Conservation (phyloP, 345 rosid genomes). For the Acer saccharum region DNA sequence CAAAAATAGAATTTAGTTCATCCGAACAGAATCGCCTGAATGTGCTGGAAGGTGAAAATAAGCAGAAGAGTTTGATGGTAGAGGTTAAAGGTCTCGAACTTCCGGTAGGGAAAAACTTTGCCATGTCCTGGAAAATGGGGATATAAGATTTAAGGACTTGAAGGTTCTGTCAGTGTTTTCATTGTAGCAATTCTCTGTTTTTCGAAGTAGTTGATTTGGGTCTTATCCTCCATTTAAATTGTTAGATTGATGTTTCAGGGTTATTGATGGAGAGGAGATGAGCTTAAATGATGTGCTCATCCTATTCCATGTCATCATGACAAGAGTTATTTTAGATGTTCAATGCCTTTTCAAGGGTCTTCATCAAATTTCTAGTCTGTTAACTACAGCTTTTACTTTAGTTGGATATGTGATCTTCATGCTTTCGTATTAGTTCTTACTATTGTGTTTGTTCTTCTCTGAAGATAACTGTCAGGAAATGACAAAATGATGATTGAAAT, state of each 20-base stretch:
- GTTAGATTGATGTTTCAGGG: constrained; percentile 15
- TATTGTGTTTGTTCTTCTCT: too few species aligned
- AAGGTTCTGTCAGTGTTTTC: neutral
- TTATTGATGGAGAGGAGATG: constrained; percentile 38
- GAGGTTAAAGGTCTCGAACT: constrained; percentile 59
- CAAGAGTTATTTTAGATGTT: constrained; percentile 9
- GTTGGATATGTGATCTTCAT: neutral
- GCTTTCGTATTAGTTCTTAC: neutral
- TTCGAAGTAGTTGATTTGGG: neutral
- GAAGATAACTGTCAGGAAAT: neutral
- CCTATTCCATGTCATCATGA: constrained; percentile 31
- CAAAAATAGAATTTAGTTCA: constrained; percentile 37
- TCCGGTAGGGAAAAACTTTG: constrained; percentile 71
- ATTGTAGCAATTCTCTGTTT: neutral
- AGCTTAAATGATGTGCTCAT: constrained; percentile 34
- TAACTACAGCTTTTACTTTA: neutral
- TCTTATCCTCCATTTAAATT: constrained; percentile 7
- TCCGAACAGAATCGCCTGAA: constrained; percentile 45
- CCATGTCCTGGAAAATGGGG: constrained; percentile 70
- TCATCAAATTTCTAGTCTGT: neutral
- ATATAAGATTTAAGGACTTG: neutral
- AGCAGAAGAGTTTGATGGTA: constrained; percentile 55
- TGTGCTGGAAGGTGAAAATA: constrained; percentile 37
- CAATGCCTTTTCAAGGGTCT: neutral
- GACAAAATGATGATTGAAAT: neutral